phyloP scores from a whole-genome alignment of 2,329 filamentous ascomycete genomes.

The Penicillium crustosum region DNA sequence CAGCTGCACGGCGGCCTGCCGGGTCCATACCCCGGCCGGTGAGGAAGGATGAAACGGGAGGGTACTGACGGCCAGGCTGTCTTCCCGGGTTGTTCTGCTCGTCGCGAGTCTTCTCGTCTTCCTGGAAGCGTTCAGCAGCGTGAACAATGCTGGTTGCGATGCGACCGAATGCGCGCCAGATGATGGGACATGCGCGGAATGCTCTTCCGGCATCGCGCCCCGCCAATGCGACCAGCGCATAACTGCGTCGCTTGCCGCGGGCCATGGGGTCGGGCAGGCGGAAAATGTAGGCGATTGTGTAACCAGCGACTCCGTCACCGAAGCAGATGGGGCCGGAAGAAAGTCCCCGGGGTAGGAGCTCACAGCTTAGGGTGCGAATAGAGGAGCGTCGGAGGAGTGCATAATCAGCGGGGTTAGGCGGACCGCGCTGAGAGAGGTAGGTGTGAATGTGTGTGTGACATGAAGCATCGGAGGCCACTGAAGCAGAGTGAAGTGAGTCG shows the following conservation, averaged over 20 bases:
- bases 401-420: slow-evolving; percentile 54
- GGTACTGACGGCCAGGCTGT: slow-evolving; percentile 46
- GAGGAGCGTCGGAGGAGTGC: slow-evolving; percentile 57
- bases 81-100: slow-evolving; percentile 33
- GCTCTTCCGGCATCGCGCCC: slow-evolving; percentile 52
- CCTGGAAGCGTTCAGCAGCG: slow-evolving; percentile 47
- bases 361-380: slow-evolving; percentile 59
- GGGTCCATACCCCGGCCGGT: slow-evolving; percentile 57
- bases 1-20: slow-evolving; percentile 54
- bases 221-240: slow-evolving; percentile 58
- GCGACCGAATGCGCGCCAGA: slow-evolving; percentile 55
- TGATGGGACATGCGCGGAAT: slow-evolving; percentile 49
- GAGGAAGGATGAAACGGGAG: slow-evolving; percentile 59
- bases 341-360: slow-evolving; percentile 56
- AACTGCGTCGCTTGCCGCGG: slow-evolving; percentile 56
- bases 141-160: slow-evolving; percentile 55
- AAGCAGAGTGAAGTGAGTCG: slow-evolving; percentile 42
- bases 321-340: slow-evolving; percentile 60
- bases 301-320: slow-evolving; percentile 56
- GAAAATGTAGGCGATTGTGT: slow-evolving; percentile 61
- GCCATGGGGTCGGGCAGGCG: slow-evolving; percentile 59
- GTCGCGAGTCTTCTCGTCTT: slow-evolving; percentile 46
- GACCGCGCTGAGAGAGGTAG: slow-evolving; percentile 59
- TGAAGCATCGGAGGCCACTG: slow-evolving; percentile 46
- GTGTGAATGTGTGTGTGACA: slow-evolving; percentile 58